Evolutionary conservation across 2,329 filamentous ascomycete genomes (phyloP).

Genomic region (Claviceps humidiphila): DNA sequence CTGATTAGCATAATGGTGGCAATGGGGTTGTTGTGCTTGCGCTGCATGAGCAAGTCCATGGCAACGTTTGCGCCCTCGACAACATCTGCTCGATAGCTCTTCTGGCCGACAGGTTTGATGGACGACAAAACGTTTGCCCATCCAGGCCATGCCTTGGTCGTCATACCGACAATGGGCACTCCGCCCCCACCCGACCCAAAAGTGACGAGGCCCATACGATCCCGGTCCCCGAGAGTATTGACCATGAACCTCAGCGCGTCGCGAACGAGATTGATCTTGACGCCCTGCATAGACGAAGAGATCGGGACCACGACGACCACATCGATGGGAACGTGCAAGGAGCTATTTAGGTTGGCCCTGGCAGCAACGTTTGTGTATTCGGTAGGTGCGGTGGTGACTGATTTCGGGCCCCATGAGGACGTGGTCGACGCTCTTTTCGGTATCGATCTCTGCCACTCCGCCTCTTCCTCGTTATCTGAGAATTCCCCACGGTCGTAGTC

Average conservation of each 20-base stretch:
- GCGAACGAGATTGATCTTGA: conserved; percentile 89
- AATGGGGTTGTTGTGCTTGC: conserved; percentile 88
- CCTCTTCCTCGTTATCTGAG: conserved; percentile 75
- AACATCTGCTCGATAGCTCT: conserved; percentile 90
- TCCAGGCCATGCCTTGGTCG: conserved; percentile 82
- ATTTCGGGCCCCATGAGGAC: conserved; percentile 72
- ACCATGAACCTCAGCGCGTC: conserved; percentile 91
- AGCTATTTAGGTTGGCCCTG: conserved; percentile 29
- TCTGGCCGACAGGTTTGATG: conserved; percentile 88
- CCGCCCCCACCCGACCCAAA: conserved; percentile 91
- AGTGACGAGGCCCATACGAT: conserved; percentile 93
- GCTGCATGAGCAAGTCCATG: conserved; percentile 97
- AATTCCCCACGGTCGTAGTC: conserved; percentile 67
- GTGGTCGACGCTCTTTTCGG: conserved; percentile 65
- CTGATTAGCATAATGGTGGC: conserved; percentile 94
- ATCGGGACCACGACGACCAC: conserved; percentile 94
- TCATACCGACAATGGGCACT: conserved; percentile 95
- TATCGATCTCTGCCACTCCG: conserved; percentile 55
- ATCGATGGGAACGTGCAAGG: conserved; percentile 81
- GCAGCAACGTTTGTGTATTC: conserved; percentile 71
- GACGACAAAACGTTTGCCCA: conserved; percentile 79
- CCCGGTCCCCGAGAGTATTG: conserved; percentile 73
- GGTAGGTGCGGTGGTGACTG: conserved; percentile 75
- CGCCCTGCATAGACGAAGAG: conserved; percentile 97
- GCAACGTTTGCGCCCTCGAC: conserved; percentile 96